Evolutionary conservation across 805 yeast species (phyloP).

Genomic region (Yarrowia alimentaria): DNA sequence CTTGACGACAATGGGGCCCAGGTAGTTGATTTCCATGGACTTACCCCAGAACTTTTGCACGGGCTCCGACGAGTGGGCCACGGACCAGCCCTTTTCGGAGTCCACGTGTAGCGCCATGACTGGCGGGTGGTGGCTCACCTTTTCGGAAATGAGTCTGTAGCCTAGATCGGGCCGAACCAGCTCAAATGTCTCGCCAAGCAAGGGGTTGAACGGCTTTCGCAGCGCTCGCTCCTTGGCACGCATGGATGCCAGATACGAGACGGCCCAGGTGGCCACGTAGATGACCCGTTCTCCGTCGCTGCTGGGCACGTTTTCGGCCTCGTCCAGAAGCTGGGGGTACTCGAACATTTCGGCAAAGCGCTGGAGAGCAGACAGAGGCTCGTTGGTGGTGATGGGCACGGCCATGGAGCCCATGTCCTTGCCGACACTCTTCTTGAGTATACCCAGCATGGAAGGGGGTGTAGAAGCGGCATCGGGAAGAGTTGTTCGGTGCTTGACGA

Average conservation of each 20-base stretch:
- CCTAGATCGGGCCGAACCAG: conserved; percentile 81
- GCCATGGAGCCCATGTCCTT: conserved; percentile 77
- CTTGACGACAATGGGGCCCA: conserved; percentile 62
- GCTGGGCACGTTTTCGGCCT: conserved; percentile 52
- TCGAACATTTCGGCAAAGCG: conserved; percentile 77
- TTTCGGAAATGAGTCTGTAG: conserved; percentile 73
- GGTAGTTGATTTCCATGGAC: conserved; percentile 75
- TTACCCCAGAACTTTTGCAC: conserved; percentile 95
- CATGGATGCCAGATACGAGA: conserved; percentile 66
- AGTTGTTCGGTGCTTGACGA: conserved; percentile 55
- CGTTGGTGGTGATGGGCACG: conserved; percentile 93
- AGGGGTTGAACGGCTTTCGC: conserved; percentile 92
- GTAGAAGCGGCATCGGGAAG: conserved; percentile 54
- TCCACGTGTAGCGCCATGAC: conserved; percentile 81
- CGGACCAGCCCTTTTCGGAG: conserved; percentile 57
- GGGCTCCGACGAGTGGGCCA: conserved; percentile 44
- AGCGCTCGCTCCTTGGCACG: conserved; percentile 71
- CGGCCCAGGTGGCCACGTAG: conserved; percentile 77
- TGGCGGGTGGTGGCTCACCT: conserved; percentile 84
- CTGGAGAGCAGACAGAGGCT: conserved; percentile 82
- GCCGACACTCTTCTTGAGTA: conserved; percentile 86
- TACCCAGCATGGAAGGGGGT: conserved; percentile 80
- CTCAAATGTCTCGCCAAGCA: conserved; percentile 91
- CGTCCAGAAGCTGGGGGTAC: conserved; percentile 63
- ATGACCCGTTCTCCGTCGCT: conserved; percentile 58